A percentile compares a stretch with the other conserved stretches of the same genome.
phyloP scores from a whole-genome alignment of 2,329 filamentous ascomycete species.

The Aspergillus sp. region DNA sequence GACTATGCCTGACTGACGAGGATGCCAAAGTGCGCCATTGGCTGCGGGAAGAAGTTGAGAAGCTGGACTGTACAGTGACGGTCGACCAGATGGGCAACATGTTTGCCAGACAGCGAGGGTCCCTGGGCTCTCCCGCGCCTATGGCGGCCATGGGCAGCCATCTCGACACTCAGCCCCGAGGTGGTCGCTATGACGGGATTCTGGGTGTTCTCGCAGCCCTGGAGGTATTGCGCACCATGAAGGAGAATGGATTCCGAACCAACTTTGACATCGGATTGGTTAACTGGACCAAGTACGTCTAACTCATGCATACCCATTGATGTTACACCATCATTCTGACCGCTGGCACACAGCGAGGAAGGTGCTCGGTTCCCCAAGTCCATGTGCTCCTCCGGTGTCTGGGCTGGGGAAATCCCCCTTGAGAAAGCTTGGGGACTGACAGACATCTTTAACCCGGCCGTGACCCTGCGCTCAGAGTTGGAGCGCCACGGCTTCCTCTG shows the following conservation, averaged over 20 bases:
- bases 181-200: constrained; percentile 69
- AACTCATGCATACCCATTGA: neutral
- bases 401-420: constrained; percentile 65
- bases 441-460: constrained; percentile 58
- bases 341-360: constrained; percentile 60
- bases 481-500: constrained; percentile 70
- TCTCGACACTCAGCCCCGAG: constrained; percentile 34
- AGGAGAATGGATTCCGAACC: constrained; percentile 67
- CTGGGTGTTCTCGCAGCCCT: constrained; percentile 69
- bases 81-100: constrained; percentile 62
- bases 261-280: constrained; percentile 69
- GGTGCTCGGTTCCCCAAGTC: constrained; percentile 74
- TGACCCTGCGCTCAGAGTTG: constrained; percentile 64
- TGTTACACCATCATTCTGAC: neutral
- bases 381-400: constrained; percentile 73
- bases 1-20: constrained; percentile 67
- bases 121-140: constrained; percentile 20
- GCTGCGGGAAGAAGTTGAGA: constrained; percentile 63
- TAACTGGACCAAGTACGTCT: constrained; percentile 56
- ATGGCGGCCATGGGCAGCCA: constrained; percentile 52
- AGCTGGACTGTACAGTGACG: constrained; percentile 63
- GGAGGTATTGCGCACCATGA: constrained; percentile 67
- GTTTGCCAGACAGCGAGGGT: constrained; percentile 30
- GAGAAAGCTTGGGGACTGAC: constrained; percentile 60
- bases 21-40: constrained; percentile 69